Evolutionary conservation across 495 filamentous ascomycete genomes (phyloP).

Genomic region (Podospora conica): DNA sequence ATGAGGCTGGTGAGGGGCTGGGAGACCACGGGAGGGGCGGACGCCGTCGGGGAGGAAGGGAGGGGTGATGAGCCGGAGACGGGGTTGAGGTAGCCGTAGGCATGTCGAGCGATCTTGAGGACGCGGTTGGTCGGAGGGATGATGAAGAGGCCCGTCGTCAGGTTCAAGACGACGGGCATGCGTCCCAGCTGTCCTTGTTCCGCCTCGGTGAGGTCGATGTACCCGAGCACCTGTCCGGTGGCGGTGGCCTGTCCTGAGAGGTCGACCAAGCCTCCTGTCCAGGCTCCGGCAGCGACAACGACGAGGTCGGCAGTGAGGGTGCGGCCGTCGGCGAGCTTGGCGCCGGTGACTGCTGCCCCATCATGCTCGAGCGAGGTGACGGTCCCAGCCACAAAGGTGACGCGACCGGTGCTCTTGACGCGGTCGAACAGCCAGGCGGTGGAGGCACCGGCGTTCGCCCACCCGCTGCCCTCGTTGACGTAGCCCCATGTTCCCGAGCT

Average conservation of each 20-base stretch:
- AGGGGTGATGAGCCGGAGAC: constrained; percentile 36
- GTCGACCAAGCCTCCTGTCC: constrained; percentile 72
- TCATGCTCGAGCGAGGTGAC: constrained; percentile 50
- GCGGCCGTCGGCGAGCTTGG: constrained; percentile 45
- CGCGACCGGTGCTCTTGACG: constrained; percentile 51
- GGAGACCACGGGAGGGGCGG: constrained; percentile 27
- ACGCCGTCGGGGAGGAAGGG: constrained; percentile 29
- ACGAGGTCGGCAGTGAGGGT: constrained; percentile 62
- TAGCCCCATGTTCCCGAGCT: constrained; percentile 64
- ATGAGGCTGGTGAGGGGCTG: constrained; percentile 43
- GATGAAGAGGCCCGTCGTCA: constrained; percentile 74
- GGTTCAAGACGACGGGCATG: constrained; percentile 72
- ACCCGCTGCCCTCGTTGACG: constrained; percentile 72
- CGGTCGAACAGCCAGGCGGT: constrained; percentile 55
- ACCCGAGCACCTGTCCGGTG: constrained; percentile 75
- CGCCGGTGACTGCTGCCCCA: constrained; percentile 43
- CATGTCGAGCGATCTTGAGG: constrained; percentile 79
- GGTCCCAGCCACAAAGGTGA: constrained; percentile 57
- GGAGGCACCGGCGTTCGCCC: constrained; percentile 72
- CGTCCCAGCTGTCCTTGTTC: constrained; percentile 58
- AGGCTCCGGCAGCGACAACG: constrained; percentile 79
- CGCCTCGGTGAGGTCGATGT: constrained; percentile 60
- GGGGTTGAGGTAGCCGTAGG: constrained; percentile 75
- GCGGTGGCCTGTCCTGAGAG: constrained; percentile 67
- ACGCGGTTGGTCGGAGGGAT: constrained; percentile 66